Conservation (phyloP, 768 basidiomycete species). For the Naganishia friedmannii region DNA sequence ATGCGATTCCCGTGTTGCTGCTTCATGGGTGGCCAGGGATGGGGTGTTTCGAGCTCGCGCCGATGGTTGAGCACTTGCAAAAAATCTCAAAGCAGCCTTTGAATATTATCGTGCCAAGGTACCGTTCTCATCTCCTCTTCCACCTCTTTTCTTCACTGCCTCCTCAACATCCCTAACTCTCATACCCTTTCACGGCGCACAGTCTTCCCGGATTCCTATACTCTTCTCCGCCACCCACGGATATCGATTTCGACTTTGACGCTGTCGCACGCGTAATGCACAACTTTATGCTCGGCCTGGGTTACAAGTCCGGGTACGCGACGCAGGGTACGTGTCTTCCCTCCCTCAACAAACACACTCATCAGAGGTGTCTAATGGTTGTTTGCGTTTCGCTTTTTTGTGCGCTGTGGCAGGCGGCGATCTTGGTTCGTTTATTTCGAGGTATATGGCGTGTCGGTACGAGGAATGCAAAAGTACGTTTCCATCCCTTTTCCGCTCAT, state of each 20-base stretch:
- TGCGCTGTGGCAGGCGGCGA: constrained; percentile 36
- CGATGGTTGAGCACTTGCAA: constrained; percentile 31
- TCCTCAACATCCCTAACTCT: no score
- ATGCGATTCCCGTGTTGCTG: constrained; percentile 22
- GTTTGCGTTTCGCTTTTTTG: no score
- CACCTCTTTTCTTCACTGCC: background rate
- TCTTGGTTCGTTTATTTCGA: constrained; percentile 43
- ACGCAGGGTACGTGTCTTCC: constrained; percentile 39
- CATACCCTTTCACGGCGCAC: no score
- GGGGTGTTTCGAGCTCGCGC: constrained; percentile 36
- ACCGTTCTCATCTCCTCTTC: background rate
- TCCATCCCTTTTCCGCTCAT: no score
- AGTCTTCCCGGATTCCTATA: constrained; percentile 45
- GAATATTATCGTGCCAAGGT: constrained; percentile 34
- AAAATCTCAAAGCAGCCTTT: constrained; percentile 32
- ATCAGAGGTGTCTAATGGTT: background rate
- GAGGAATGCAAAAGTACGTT: constrained; percentile 45
- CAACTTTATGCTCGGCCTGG: constrained; percentile 47
- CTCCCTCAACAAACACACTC: no score
- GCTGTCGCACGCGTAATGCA: constrained; percentile 45
- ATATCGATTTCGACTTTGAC: constrained; percentile 36
- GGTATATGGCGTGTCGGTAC: constrained; percentile 36
- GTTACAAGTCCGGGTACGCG: constrained; percentile 37
- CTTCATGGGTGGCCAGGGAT: constrained; percentile 30
- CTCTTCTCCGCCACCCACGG: constrained; percentile 42